Evolutionary conservation across 1,284 basidiomycete species (phyloP), one percentile per base, ranked within the genome.

Genomic region (Sanghuangporus baumii): DNA sequence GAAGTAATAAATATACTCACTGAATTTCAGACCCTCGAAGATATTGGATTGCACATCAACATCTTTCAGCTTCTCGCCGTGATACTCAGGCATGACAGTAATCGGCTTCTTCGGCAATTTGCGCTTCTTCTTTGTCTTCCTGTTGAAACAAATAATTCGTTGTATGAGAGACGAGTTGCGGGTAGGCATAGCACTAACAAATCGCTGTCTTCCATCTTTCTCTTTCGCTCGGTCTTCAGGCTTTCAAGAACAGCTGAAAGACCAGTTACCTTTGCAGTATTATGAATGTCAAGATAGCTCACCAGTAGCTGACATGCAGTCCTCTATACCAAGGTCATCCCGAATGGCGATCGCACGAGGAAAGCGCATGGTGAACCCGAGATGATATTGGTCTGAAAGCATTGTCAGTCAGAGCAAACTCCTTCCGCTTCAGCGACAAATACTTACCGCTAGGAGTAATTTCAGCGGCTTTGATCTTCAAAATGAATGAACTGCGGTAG

Each of bases 381-480:
- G 70, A 66, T 88, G 85, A 68, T 91, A 93, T 66, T 83, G 83
- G 68, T 89, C 89, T 91, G 23, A 52, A 31, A 50, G 59, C 26
- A 60, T 47, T 41, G 38, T 38, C 23, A 38, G 9, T 23, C 14
- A n/a, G 7, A 37, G 18, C 12, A 46, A 20, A 41, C 20, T n/a
- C 16, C 20, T 57, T 61, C 16, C 12, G 11, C 9, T 14, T 11
- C 3, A 11, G 20, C 51, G 55, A 37, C 34, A 34, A 54, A 43
- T 8, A 68, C 76, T 67, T 61, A 87, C 93, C 88, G 18, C 91
- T 83, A 11, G 80, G 76, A 1, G 85, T 85, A 59, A 97, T 91
- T 71, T 96, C 94, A 0, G 94, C 90, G 0, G 92, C 95, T 73
- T 97, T 97, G 61, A 97, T 84, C 68, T 90, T 90, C 66, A 97